A percentile compares a stretch with the other conserved stretches of the same genome.
phyloP scores from a whole-genome alignment of 202 grass and related monocot genomes.

The Saccharum hybrid region DNA sequence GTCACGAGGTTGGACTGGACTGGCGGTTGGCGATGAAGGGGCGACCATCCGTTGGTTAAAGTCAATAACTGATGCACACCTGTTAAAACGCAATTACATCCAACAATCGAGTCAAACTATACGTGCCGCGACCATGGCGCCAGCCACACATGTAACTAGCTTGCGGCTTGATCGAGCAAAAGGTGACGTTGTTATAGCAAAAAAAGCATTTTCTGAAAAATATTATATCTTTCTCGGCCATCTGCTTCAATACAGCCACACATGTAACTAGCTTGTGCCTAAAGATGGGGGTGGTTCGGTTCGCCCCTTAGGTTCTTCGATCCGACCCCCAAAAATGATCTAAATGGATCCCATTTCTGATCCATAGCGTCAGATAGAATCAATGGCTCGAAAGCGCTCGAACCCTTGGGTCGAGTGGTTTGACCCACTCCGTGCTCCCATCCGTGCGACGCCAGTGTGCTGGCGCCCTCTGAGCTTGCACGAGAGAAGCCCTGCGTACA shows the following conservation, averaged over 20 bases:
- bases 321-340: too few species aligned
- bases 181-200: background rate
- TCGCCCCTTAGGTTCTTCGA: too few species aligned
- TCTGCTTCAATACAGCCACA: background rate
- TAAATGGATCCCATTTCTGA: too few species aligned
- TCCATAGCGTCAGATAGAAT: too few species aligned
- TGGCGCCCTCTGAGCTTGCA: too few species aligned
- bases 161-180: background rate
- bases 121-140: background rate
- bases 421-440: too few species aligned
- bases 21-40: slow-evolving; percentile 2
- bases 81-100: background rate
- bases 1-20: background rate
- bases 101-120: background rate
- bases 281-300: too few species aligned
- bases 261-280: background rate
- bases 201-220: background rate
- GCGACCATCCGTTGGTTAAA: background rate
- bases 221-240: background rate
- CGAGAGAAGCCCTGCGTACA: too few species aligned
- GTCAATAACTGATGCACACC: background rate
- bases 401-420: too few species aligned
- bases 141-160: background rate
- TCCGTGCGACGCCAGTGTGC: too few species aligned
- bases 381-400: too few species aligned